A percentile compares a stretch with the other conserved stretches of the same genome.
These are phyloP conservation scores for Cryptococcus sp. DNA, from an alignment of 1,284 basidiomycete species.

Conservation along the genomic window DNA sequence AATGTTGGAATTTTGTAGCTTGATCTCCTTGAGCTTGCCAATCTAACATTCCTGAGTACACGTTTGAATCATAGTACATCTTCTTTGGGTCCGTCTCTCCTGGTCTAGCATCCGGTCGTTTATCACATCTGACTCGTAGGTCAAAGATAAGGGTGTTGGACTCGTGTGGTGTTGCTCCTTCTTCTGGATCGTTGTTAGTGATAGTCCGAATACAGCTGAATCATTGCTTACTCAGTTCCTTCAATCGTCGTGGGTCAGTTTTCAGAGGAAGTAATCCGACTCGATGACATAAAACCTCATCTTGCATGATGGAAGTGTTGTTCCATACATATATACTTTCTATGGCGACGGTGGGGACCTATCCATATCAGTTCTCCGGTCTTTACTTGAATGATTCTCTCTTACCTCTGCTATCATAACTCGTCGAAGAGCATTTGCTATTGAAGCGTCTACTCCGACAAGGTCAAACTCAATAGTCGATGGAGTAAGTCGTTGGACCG, in stretches of 20 bases:
- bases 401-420: conserved; percentile 87
- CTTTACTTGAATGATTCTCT: conserved; percentile 16
- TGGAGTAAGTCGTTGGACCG: conserved; percentile 71
- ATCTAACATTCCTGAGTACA: conserved; percentile 71
- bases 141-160: conserved; percentile 89
- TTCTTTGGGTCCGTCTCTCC: conserved; percentile 61
- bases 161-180: conserved; percentile 50
- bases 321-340: conserved; percentile 93
- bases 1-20: conserved; percentile 44
- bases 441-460: conserved; percentile 90
- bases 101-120: conserved; percentile 53
- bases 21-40: conserved; percentile 91
- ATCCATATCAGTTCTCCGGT: background rate
- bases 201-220: conserved; percentile 42
- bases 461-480: conserved; percentile 89
- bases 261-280: conserved; percentile 86
- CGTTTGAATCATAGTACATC: conserved; percentile 61
- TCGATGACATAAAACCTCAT: conserved; percentile 88
- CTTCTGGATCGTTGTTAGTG: background rate
- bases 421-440: conserved; percentile 90
- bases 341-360: conserved; percentile 90
- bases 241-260: conserved; percentile 66
- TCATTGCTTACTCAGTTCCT: conserved; percentile 43
- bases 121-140: conserved; percentile 67
- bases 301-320: conserved; percentile 91